These are phyloP conservation scores for Ogataea trehalophila DNA, from an alignment of 805 yeast species.

Conservation along the genomic window DNA sequence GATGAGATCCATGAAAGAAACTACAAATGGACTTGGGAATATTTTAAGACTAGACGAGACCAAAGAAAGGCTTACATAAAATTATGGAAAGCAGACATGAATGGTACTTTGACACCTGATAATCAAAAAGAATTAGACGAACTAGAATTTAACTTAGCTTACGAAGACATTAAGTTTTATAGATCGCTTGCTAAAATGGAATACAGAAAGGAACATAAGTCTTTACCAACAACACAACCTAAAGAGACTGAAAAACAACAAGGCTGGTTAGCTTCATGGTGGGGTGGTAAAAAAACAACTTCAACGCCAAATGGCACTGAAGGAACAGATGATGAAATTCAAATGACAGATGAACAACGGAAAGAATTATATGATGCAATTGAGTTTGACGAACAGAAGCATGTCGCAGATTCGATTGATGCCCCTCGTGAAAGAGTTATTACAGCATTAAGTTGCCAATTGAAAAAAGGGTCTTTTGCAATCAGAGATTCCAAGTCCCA, in stretches of 20 bases:
- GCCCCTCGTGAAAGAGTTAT: slow-evolving; percentile 70
- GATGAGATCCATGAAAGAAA: slow-evolving; percentile 79
- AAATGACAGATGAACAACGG: slow-evolving; percentile 79
- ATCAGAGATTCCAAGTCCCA: slow-evolving; percentile 41
- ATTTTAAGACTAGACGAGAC: slow-evolving; percentile 64
- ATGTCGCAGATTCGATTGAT: slow-evolving; percentile 47
- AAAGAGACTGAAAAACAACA: slow-evolving; percentile 5
- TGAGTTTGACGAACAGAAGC: slow-evolving; percentile 72
- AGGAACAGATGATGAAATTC: slow-evolving; percentile 30
- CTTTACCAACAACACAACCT: slow-evolving; percentile 10
- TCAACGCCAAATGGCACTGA: slow-evolving; percentile 11
- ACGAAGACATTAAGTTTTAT: slow-evolving; percentile 81
- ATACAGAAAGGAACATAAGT: slow-evolving; percentile 46
- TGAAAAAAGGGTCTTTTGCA: slow-evolving; percentile 73
- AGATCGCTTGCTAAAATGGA: slow-evolving; percentile 73
- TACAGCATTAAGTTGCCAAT: slow-evolving; percentile 60
- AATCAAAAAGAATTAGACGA: slow-evolving; percentile 38
- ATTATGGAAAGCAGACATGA: slow-evolving; percentile 61
- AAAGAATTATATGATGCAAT: slow-evolving; percentile 90
- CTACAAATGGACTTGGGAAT: slow-evolving; percentile 86
- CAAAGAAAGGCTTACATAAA: slow-evolving; percentile 62
- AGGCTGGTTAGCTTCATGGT: slow-evolving; percentile 74
- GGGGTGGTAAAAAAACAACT: slow-evolving; percentile 35
- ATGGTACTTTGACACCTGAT: slow-evolving; percentile 25
- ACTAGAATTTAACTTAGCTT: slow-evolving; percentile 57